Conservation (phyloP, 805 yeast genomes). For the Barnettozyma sucrosica region DNA sequence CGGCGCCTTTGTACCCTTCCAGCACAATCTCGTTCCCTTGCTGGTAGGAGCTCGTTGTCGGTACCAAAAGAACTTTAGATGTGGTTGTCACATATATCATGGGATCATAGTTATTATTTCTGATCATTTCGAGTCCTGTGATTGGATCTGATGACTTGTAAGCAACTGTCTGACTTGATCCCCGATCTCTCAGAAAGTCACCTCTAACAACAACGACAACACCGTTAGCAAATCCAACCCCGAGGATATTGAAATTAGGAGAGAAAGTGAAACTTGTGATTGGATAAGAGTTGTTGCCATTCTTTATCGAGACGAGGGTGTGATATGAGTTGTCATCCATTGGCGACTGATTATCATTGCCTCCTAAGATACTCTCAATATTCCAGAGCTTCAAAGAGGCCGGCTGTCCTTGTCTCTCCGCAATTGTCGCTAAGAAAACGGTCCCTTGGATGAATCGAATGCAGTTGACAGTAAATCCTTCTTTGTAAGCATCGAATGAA, state of each 20-base stretch:
- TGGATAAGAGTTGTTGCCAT: conserved; percentile 76
- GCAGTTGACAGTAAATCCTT: conserved; percentile 57
- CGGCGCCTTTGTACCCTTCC: conserved; percentile 43
- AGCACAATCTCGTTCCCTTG: conserved; percentile 50
- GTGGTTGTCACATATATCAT: conserved; percentile 71
- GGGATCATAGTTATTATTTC: conserved; percentile 35
- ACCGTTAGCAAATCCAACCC: conserved; percentile 82
- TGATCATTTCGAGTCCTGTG: conserved; percentile 62
- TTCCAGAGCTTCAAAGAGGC: conserved; percentile 69
- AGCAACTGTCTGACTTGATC: conserved; percentile 78
- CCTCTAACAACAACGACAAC: conserved; percentile 78
- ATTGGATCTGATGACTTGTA: conserved; percentile 71
- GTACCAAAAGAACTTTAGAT: conserved; percentile 60
- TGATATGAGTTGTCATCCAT: conserved; percentile 43
- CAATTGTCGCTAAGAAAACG: conserved; percentile 60
- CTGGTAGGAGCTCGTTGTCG: conserved; percentile 73
- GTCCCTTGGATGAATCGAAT: conserved; percentile 43
- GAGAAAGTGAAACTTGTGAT: conserved; percentile 58
- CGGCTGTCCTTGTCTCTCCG: conserved; percentile 70
- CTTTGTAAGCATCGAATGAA: conserved; percentile 59
- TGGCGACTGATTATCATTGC: conserved; percentile 12
- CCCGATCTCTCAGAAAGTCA: conserved; percentile 81
- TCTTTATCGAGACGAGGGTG: conserved; percentile 55
- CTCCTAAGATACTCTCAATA: conserved; percentile 40
- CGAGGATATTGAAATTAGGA: conserved; percentile 54